Percentiles rank a stretch among this genome's conserved stretches.
Evolutionary conservation across 2,329 filamentous ascomycete species (phyloP).

Genomic region (Curvularia spicifera): DNA sequence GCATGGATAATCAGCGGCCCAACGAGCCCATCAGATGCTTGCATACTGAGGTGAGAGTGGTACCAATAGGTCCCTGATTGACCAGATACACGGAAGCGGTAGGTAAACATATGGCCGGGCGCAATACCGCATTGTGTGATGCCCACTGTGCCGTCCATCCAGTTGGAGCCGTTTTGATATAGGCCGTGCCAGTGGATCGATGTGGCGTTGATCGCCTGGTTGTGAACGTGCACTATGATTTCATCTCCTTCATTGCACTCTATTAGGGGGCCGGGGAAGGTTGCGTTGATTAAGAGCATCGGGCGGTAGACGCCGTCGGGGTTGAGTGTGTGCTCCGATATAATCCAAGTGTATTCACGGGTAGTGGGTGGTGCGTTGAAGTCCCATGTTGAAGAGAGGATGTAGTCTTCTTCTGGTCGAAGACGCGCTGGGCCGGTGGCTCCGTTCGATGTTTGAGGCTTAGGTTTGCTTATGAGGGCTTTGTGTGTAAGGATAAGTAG

Average conservation of each 20-base stretch:
- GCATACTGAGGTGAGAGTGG: conserved; percentile 50
- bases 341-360: conserved; percentile 66
- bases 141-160: conserved; percentile 63
- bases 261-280: conserved; percentile 51
- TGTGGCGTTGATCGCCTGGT: conserved; percentile 62
- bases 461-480: neutral
- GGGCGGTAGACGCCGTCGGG: conserved; percentile 60
- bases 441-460: neutral
- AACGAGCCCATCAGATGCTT: conserved; percentile 52
- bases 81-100: conserved; percentile 46
- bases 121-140: conserved; percentile 63
- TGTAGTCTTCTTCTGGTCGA: conserved; percentile 50
- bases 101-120: conserved; percentile 50
- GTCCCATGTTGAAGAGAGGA: conserved; percentile 65
- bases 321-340: conserved; percentile 64
- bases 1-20: conserved; percentile 49
- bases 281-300: conserved; percentile 52
- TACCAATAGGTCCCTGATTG: conserved; percentile 46
- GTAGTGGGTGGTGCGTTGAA: conserved; percentile 56
- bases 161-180: conserved; percentile 55
- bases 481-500: conserved; percentile 1
- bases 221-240: conserved; percentile 67
- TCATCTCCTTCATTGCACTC: conserved; percentile 67
- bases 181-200: conserved; percentile 69
- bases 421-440: conserved; percentile 16